Evolutionary conservation across 352 stramenopile species (phyloP), one percentile per base, ranked within the genome.

Genomic region (Pseudoperonospora humuli): DNA sequence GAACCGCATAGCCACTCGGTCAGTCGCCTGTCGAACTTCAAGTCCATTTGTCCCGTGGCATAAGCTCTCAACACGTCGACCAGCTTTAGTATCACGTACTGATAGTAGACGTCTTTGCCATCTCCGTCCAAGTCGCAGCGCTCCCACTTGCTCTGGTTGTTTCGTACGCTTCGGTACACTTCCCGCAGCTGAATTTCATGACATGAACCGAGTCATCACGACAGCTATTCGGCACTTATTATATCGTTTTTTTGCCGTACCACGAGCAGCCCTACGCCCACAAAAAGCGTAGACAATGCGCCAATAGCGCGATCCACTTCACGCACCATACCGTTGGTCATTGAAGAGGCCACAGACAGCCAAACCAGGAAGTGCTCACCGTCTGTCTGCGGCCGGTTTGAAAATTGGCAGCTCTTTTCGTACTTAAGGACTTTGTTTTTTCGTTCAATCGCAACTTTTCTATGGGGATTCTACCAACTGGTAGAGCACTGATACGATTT

Each of bases 221-320:
- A 11, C 6, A 3, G 14, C 10, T 1, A 40, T 25, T 17, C 20
- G n/a, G 21, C 36, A 39, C 7, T 39, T 26, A 18, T 24, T 23
- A 39, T 13, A 1, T 14, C 32, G 15, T 24, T 19, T 41, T 5
- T 10, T 18, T 17, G 19, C 38, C 72, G 40, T 54, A 91, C 78
- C 67, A 85, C 37, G 5, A 86, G 59, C 28, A 91, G 62, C 32
- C 73, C 71, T 33, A 91, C 57, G 32, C 78, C 75, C n/a, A 91
- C 42, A 24, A 75, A 63, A n/a, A 91, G 61, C 31, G 78, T 88
- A 3, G 75, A 85, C 24, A 88, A 49, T 7, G 75, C 76, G 29
- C 78, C 78, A 40, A 91, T 86, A 33, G 75, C 74, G 33, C 75
- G 73, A 50, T 91, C 78, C 34, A 91, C 69, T 48, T 86, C 78